Conservation (phyloP, 1,284 basidiomycete genomes). For the Ganoderma sinense region DNA sequence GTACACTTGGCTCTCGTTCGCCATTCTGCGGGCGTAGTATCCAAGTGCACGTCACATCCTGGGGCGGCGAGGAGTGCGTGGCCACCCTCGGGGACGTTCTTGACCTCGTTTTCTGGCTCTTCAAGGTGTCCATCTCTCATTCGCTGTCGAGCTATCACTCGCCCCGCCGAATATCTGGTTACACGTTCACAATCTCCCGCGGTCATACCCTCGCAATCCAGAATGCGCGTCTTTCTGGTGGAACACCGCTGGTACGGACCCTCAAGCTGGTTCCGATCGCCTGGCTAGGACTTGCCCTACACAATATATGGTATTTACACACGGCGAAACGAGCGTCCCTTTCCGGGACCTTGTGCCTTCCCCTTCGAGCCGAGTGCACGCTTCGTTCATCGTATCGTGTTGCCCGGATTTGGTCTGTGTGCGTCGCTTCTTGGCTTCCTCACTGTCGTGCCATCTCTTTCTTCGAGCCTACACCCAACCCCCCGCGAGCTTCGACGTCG, state of each 20-base stretch:
- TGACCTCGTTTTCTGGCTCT: conserved; percentile 12
- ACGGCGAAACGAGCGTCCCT: conserved; percentile 15
- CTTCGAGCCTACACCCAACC: conserved; percentile 2
- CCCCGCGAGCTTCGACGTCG: conserved; percentile 16
- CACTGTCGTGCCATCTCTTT: conserved; percentile 9
- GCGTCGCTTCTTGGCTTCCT: conserved; percentile 11
- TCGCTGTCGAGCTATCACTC: not conserved
- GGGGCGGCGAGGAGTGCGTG: conserved; percentile 1
- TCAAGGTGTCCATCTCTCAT: conserved; percentile 1
- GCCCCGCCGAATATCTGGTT: not conserved
- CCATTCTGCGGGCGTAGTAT: not conserved
- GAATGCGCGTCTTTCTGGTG: conserved; percentile 21
- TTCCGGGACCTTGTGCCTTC: conserved; percentile 2
- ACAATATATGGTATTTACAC: conserved; percentile 29
- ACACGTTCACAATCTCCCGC: conserved; percentile 6
- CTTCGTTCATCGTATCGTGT: conserved; percentile 20
- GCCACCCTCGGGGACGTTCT: conserved; percentile 2
- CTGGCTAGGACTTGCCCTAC: conserved; percentile 25
- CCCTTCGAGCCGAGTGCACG: conserved; percentile 1
- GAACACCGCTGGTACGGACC: conserved; percentile 17
- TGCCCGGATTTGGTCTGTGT: conserved; percentile 1
- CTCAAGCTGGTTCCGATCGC: conserved; percentile 25
- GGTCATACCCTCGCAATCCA: conserved; percentile 12
- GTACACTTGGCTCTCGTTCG: conserved; percentile 9
- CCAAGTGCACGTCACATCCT: conserved; percentile 9